A percentile compares a stretch with the other conserved stretches of the same genome.
Conservation (phyloP, 2,329 filamentous ascomycete species). For the Trichoderma polysporum region DNA sequence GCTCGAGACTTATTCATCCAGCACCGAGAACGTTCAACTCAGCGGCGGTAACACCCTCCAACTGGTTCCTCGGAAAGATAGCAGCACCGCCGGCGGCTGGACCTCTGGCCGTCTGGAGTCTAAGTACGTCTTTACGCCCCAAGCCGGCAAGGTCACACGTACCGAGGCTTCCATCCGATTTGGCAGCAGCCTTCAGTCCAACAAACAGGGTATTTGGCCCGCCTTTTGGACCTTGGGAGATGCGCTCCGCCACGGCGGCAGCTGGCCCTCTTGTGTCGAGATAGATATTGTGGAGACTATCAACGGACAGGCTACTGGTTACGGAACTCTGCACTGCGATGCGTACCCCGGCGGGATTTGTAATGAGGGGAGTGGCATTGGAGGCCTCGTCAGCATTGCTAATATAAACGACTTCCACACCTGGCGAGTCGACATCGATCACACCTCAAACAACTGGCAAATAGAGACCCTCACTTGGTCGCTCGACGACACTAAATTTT, state of each 20-base stretch:
- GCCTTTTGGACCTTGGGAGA: constrained; percentile 60
- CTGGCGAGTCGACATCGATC: constrained; percentile 52
- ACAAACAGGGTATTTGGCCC: constrained; percentile 57
- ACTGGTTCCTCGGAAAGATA: constrained; percentile 47
- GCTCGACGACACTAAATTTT: constrained; percentile 45
- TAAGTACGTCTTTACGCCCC: constrained; percentile 47
- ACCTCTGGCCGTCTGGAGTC: constrained; percentile 56
- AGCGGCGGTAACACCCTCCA: constrained; percentile 52
- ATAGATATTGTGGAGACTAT: constrained; percentile 58
- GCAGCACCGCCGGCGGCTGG: constrained; percentile 42
- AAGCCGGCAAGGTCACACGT: constrained; percentile 45
- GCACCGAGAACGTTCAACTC: constrained; percentile 48
- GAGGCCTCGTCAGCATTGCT: constrained; percentile 36
- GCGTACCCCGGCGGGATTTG: constrained; percentile 46
- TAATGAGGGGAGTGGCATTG: constrained; percentile 49
- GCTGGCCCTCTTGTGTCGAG: constrained; percentile 56
- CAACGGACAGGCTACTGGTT: constrained; percentile 48
- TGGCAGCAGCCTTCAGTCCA: constrained; percentile 40
- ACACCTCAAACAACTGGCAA: constrained; percentile 44
- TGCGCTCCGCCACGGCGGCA: constrained; percentile 44
- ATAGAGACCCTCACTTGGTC: constrained; percentile 53
- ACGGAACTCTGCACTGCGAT: constrained; percentile 55
- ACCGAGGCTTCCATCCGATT: constrained; percentile 49
- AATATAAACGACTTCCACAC: constrained; percentile 45
- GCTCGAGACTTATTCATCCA: constrained; percentile 48